Conservation (phyloP, 2,329 filamentous ascomycete species). For the Colletotrichum sojae region DNA sequence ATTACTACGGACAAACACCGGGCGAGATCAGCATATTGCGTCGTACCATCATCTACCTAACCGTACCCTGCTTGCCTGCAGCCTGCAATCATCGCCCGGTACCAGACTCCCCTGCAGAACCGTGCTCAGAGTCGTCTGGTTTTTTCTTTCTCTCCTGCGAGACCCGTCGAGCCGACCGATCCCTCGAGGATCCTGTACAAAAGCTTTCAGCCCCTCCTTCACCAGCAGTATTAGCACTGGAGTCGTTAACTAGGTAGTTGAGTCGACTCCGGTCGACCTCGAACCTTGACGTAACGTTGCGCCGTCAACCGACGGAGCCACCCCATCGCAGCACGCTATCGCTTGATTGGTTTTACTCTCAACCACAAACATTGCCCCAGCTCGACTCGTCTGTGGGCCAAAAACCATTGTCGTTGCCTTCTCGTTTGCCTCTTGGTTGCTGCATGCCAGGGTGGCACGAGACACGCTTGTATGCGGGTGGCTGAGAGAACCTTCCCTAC, state of each 20-base stretch:
- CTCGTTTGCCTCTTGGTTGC: conserved; percentile 15
- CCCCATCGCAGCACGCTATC: conserved; percentile 16
- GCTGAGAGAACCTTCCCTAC: conserved; percentile 13
- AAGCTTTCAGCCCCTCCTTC: conserved; percentile 32
- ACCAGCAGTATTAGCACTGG: conserved; percentile 14
- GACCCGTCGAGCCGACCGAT: conserved; percentile 1
- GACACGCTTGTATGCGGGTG: conserved; percentile 15
- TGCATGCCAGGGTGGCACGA: conserved; percentile 23
- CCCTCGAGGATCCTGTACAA: conserved; percentile 15
- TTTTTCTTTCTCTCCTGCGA: neutral
- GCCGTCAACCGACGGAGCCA: conserved; percentile 5
- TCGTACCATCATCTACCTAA: conserved; percentile 21
- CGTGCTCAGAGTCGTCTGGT: neutral
- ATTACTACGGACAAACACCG: conserved; percentile 10
- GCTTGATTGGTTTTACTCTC: conserved; percentile 18
- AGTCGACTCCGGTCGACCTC: conserved; percentile 13
- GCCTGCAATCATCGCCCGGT: neutral
- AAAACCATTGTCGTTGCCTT: neutral
- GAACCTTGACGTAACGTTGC: conserved; percentile 40
- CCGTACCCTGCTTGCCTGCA: conserved; percentile 6
- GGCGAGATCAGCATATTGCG: conserved; percentile 5
- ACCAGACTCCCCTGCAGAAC: too few relatives aligned
- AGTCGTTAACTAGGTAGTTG: neutral
- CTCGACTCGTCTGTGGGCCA: neutral
- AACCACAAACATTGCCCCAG: conserved; percentile 29